Evolutionary conservation across 495 filamentous ascomycete species (phyloP).

Genomic region (Penicillium pulvis): DNA sequence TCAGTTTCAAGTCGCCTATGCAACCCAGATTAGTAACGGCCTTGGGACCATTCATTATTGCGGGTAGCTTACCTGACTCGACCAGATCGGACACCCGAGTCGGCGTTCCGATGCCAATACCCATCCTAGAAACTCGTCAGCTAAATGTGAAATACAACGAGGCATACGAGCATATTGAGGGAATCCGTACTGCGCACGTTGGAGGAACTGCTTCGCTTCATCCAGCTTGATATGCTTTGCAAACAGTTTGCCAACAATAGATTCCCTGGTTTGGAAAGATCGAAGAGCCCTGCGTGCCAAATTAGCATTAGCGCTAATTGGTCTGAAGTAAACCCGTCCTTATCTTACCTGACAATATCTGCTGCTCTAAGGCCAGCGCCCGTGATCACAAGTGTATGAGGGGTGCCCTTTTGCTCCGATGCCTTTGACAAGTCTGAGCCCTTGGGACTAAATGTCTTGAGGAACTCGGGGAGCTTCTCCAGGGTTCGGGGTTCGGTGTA

Average conservation of each 20-base stretch:
- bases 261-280: conserved; percentile 75
- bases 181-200: conserved; percentile 54
- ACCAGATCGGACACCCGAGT: conserved; percentile 77
- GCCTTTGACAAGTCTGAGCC: conserved; percentile 55
- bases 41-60: not conserved
- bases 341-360: conserved; percentile 66
- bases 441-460: conserved; percentile 64
- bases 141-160: not conserved
- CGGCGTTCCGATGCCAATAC: conserved; percentile 89
- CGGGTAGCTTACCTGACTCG: conserved; percentile 61
- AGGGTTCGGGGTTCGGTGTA: conserved; percentile 64
- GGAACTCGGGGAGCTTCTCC: conserved; percentile 72
- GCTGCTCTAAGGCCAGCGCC: conserved; percentile 79
- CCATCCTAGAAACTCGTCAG: conserved; percentile 54
- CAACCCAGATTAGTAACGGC: not conserved
- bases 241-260: conserved; percentile 84
- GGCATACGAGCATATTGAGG: not conserved
- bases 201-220: conserved; percentile 77
- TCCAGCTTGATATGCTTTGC: conserved; percentile 97
- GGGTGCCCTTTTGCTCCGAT: conserved; percentile 70
- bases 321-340: not conserved
- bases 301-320: conserved; percentile 8
- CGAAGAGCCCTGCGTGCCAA: conserved; percentile 60
- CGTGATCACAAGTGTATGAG: conserved; percentile 84
- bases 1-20: conserved; percentile 69